These are phyloP conservation scores for Monilinia fructigena DNA, from an alignment of 2,329 filamentous ascomycete species.

Conservation along the genomic window DNA sequence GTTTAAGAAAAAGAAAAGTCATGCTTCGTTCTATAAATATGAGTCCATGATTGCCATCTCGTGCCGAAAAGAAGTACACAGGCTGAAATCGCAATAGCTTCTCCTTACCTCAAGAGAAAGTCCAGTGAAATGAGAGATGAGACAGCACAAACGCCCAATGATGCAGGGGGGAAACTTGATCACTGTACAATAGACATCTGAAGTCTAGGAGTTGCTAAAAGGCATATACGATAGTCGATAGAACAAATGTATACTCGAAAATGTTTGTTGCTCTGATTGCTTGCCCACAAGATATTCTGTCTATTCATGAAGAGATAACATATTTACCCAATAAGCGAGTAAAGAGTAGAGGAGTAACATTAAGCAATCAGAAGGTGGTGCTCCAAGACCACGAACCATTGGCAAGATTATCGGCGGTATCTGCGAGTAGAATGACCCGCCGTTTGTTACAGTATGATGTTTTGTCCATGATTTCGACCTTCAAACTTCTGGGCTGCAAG, in stretches of 20 bases:
- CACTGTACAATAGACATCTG: conserved; percentile 10
- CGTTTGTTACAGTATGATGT: conserved; percentile 95
- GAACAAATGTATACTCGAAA: conserved; percentile 6
- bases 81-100: not conserved
- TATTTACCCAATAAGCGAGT: not conserved
- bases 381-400: conserved; percentile 61
- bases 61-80: not conserved
- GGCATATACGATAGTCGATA: not conserved
- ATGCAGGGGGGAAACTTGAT: conserved; percentile 2
- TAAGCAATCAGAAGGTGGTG: conserved; percentile 17
- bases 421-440: conserved; percentile 82
- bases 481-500: conserved; percentile 85
- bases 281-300: not conserved
- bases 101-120: not conserved
- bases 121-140: not conserved
- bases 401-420: conserved; percentile 89
- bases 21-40: not conserved
- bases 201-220: not conserved
- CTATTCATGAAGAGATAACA: not conserved
- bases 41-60: not conserved
- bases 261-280: not conserved
- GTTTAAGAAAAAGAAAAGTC: not conserved
- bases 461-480: conserved; percentile 98
- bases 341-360: not conserved
- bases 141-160: conserved; percentile 8